Evolutionary conservation across 2,329 filamentous ascomycete genomes (phyloP), one percentile per base, ranked within the genome.

Genomic region (Pseudofabraea citricarpa): DNA sequence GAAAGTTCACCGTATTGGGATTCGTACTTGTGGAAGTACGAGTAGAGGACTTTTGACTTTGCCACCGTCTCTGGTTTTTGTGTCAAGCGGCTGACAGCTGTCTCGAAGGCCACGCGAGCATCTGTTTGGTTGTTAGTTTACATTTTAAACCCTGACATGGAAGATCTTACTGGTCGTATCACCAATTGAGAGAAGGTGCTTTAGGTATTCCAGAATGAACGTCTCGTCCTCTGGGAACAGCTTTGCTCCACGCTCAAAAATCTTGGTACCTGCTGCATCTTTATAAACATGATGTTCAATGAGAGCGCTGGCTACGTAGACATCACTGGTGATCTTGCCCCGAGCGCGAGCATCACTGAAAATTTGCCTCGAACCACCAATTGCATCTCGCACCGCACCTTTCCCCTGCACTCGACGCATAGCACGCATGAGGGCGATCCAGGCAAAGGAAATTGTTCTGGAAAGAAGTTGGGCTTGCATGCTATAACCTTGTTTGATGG

Each of bases 231-330:
- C 88, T 0, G 91, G 91, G 60, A 97, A 98, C 10, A 98, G 73
- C 59, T 89, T 93, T 51, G 91, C 83, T 16, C 93, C 93, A 36
- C 91, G 85, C 62, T 98, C 93, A 54, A 97, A 95, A 47, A 98
- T 97, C 68, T 93, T 96, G 33, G 86, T 87, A 1, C 90, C 91
- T 1, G 93, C 88, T 1, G 84, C 79, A 57, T 97, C 93, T 59
- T 95, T 93, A 66, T 98, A 98, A 54, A 94, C 94, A 55, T 95
- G 84, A 61, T 93, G 91, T 64, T 98, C 93, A 59, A 98, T 87
- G 46, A 95, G 74, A 13, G 94, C 93, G 54, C 89, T 89, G 1
- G 90, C 90, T 42, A 96, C 87, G 60, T 98, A 98, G 5, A 96
- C 88, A 61, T 97, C 93, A 56, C 89, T 95, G 6, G 89, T 93